Conservation (phyloP, 306 rosid species). For the Lupinus albus region DNA sequence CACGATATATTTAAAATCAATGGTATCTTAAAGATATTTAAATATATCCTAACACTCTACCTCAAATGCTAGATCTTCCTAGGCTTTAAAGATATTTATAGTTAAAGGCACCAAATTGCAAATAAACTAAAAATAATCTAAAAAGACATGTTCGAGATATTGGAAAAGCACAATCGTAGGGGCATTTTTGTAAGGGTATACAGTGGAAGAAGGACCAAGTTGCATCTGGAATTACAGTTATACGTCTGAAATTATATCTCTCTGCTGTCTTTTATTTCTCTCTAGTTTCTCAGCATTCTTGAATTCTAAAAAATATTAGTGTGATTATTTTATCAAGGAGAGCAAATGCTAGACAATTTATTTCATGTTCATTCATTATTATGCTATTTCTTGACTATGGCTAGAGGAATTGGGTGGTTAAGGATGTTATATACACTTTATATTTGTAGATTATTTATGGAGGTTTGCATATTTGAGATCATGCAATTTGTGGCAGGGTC, state of each 20-base stretch:
- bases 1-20: too few species aligned
- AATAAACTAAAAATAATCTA: too few species aligned
- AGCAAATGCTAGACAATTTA: conserved; percentile 2
- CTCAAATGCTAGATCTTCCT: too few species aligned
- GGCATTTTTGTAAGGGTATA: too few species aligned
- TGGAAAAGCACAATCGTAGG: too few species aligned
- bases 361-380: conserved; percentile 10
- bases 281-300: background rate
- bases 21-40: too few species aligned
- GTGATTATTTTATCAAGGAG: conserved; percentile 22
- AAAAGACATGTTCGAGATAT: too few species aligned
- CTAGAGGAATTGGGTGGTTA: conserved; percentile 31
- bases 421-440: conserved; percentile 33
- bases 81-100: too few species aligned
- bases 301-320: background rate
- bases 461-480: conserved; percentile 25
- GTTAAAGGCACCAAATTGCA: too few species aligned
- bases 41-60: too few species aligned
- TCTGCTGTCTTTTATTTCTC: background rate
- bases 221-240: too few species aligned
- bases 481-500: conserved; percentile 26
- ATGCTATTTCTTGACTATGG: conserved; percentile 27
- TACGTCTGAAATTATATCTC: background rate
- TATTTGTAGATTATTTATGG: conserved; percentile 27
- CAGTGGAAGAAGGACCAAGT: too few species aligned